Percentiles rank a stretch among this genome's conserved stretches.
These are phyloP conservation scores for Saturnispora saitoi DNA, from an alignment of 805 yeast species.

Conservation along the genomic window DNA sequence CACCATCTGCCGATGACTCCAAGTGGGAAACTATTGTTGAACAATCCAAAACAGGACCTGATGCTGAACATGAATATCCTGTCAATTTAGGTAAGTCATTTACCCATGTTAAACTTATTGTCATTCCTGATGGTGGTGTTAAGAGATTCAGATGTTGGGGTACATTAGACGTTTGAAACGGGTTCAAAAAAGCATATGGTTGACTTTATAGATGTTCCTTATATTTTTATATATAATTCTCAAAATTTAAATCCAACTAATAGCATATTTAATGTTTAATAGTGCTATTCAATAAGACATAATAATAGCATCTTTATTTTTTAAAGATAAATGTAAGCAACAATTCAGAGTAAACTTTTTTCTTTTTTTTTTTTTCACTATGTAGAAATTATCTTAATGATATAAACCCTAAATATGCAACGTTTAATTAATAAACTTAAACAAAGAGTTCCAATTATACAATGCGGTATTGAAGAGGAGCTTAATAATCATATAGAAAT, in stretches of 20 bases:
- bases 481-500: neutral
- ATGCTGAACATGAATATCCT: slow-evolving; percentile 60
- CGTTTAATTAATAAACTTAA: slow-evolving; percentile 17
- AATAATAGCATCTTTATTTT: no score
- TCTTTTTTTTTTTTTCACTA: no score
- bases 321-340: no score
- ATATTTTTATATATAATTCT: neutral
- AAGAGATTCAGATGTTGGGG: slow-evolving; percentile 86
- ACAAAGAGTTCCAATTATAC: slow-evolving; percentile 26
- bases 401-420: slow-evolving; percentile 15
- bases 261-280: no score
- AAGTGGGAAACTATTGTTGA: slow-evolving; percentile 61
- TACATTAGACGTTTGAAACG: slow-evolving; percentile 17
- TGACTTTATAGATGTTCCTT: neutral
- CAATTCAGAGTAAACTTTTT: no score
- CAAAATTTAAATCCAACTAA: no score
- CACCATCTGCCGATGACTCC: slow-evolving; percentile 33
- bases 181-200: no score
- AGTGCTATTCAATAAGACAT: no score
- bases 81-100: slow-evolving; percentile 27
- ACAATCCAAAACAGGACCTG: slow-evolving; percentile 72
- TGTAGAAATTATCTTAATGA: no score
- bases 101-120: slow-evolving; percentile 69
- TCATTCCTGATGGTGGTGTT: slow-evolving; percentile 96
- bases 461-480: neutral